Evolutionary conservation across 2,329 filamentous ascomycete species (phyloP).

Genomic region (Diaporthe citrichinensis): DNA sequence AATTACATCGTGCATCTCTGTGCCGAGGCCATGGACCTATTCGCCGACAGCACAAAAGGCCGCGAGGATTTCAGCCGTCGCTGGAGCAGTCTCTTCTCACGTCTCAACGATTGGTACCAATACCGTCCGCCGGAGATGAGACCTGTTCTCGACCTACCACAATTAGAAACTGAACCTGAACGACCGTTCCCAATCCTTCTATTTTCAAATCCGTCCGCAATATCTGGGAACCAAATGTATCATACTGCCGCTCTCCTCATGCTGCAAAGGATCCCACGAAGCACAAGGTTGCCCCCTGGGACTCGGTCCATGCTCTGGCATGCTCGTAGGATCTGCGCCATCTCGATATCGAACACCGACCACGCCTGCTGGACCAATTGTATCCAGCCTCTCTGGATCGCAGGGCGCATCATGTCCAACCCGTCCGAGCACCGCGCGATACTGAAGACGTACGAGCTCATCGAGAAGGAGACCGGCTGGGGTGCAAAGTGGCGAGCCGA

Average conservation of each 20-base stretch:
- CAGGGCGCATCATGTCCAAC: conserved; percentile 68
- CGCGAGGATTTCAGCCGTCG: conserved; percentile 55
- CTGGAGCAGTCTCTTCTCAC: conserved; percentile 64
- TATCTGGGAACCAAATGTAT: conserved; percentile 70
- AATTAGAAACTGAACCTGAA: conserved; percentile 45
- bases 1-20: conserved; percentile 72
- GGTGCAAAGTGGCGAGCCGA: conserved; percentile 27
- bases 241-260: conserved; percentile 69
- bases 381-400: conserved; percentile 70
- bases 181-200: conserved; percentile 66
- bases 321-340: conserved; percentile 68
- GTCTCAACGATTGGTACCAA: conserved; percentile 63
- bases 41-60: conserved; percentile 62
- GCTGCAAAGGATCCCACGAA: conserved; percentile 58
- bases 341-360: conserved; percentile 69
- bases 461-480: conserved; percentile 32
- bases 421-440: conserved; percentile 52
- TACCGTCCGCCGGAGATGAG: conserved; percentile 62
- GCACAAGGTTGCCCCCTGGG: conserved; percentile 42
- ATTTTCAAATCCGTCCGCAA: conserved; percentile 67
- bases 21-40: conserved; percentile 65
- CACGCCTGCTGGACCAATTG: conserved; percentile 70
- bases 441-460: conserved; percentile 30
- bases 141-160: conserved; percentile 57
- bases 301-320: conserved; percentile 65